phyloP scores from a whole-genome alignment of 768 basidiomycete genomes.

The Naematelia aurantialba region DNA sequence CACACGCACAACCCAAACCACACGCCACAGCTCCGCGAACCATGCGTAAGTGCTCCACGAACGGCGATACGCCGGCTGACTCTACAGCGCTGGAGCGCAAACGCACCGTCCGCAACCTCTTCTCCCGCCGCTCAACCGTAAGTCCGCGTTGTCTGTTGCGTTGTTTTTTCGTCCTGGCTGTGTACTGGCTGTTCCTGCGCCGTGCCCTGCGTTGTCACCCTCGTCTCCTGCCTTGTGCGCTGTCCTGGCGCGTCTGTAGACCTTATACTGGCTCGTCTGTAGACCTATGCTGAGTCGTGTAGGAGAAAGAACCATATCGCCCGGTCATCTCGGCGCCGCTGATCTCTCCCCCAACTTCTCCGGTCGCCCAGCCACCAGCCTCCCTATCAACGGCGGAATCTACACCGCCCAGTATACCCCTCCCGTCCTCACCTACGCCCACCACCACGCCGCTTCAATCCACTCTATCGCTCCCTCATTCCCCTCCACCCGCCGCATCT shows the following conservation, averaged over 20 bases:
- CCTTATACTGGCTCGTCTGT: too few relatives aligned
- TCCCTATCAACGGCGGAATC: not conserved
- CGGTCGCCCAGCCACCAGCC: too few relatives aligned
- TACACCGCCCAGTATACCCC: not conserved
- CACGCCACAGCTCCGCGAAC: too few relatives aligned
- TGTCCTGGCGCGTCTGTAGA: too few relatives aligned
- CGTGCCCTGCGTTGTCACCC: too few relatives aligned
- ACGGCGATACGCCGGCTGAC: not conserved
- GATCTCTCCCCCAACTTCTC: not conserved
- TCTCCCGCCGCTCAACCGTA: not conserved
- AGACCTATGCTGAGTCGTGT: not conserved
- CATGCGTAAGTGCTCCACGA: not conserved
- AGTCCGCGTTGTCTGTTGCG: not conserved
- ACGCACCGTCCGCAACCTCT: not conserved
- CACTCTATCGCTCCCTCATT: not conserved
- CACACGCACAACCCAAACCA: too few relatives aligned
- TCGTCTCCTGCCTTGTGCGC: too few relatives aligned
- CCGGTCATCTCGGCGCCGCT: not conserved
- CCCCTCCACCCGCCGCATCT: not conserved
- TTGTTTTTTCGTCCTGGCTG: too few relatives aligned
- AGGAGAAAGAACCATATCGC: not conserved
- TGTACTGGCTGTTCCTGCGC: too few relatives aligned
- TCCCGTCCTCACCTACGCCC: too few relatives aligned
- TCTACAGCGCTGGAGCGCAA: not conserved
- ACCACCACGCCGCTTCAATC: too few relatives aligned